A percentile compares a stretch with the other conserved stretches of the same genome.
Evolutionary conservation across 2,329 filamentous ascomycete genomes (phyloP).

Genomic region (Chaetomiaceae sp.): DNA sequence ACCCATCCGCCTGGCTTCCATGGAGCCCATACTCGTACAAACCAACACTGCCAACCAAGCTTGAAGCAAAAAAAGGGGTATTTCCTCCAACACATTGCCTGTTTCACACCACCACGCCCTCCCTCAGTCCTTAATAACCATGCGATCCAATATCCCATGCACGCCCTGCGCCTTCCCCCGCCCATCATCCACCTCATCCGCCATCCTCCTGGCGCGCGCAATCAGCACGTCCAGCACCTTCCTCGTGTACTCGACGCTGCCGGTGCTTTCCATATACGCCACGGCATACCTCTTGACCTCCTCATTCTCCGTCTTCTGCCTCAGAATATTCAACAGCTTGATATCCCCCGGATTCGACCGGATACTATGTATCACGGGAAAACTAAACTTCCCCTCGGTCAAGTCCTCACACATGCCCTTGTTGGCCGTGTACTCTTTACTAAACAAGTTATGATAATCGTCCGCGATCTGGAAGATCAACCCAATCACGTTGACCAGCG

Average conservation of each 20-base stretch:
- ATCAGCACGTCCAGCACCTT: conserved; percentile 61
- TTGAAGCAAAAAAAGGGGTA: conserved; percentile 10
- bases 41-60: too few relatives aligned
- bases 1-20: too few relatives aligned
- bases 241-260: conserved; percentile 82
- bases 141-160: conserved; percentile 64
- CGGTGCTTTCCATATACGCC: conserved; percentile 82
- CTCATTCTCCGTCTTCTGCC: conserved; percentile 80
- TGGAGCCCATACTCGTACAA: too few relatives aligned
- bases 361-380: conserved; percentile 92
- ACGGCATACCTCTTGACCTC: conserved; percentile 91
- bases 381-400: conserved; percentile 95
- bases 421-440: conserved; percentile 72
- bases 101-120: neutral
- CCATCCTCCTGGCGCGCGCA: conserved; percentile 57
- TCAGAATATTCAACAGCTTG: conserved; percentile 85
- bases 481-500: conserved; percentile 79
- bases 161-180: conserved; percentile 54
- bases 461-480: conserved; percentile 87
- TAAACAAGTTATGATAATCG: conserved; percentile 86
- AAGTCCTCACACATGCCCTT: conserved; percentile 95
- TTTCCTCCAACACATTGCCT: neutral
- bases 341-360: conserved; percentile 68
- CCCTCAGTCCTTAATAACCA: conserved; percentile 39
- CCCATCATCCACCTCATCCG: conserved; percentile 61